These are phyloP conservation scores for Coelastrella sp. DNA, from an alignment of 139 green algal genomes.

Conservation along the genomic window DNA sequence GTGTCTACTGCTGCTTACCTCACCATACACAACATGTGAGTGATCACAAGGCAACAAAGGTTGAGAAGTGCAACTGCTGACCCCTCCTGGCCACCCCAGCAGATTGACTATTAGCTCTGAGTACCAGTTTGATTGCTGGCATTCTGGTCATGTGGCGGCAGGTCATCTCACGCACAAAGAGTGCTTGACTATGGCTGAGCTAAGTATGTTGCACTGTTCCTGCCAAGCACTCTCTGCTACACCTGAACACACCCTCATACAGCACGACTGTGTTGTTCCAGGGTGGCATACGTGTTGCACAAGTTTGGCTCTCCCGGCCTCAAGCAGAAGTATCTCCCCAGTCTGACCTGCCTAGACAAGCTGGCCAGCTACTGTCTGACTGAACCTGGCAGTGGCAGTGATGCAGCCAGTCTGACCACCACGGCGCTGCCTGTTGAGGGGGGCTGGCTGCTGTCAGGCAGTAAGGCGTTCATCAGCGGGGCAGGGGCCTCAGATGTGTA, in stretches of 20 bases:
- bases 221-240: too few species aligned
- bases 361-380: slow-evolving; percentile 91
- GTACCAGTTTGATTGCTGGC: too few species aligned
- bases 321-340: slow-evolving; percentile 60
- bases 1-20: slow-evolving; percentile 77
- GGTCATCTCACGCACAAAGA: too few species aligned
- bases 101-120: too few species aligned
- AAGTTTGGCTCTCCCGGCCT: slow-evolving; percentile 70
- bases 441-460: slow-evolving; percentile 51
- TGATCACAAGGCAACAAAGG: neutral
- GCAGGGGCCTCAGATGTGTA: slow-evolving; percentile 37
- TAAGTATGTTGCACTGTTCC: too few species aligned
- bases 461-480: slow-evolving; percentile 53
- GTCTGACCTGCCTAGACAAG: slow-evolving; percentile 66
- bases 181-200: too few species aligned
- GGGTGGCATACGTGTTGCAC: slow-evolving; percentile 32
- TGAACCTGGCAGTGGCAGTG: slow-evolving; percentile 78
- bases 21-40: slow-evolving; percentile 90
- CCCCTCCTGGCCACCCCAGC: neutral
- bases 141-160: too few species aligned
- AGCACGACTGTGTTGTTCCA: neutral
- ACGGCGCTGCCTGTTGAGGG: slow-evolving; percentile 52
- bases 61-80: neutral
- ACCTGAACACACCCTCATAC: neutral
- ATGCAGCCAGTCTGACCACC: slow-evolving; percentile 77